Evolutionary conservation across 345 rosid genomes (phyloP).

Genomic region (Boechera divaricarpa): DNA sequence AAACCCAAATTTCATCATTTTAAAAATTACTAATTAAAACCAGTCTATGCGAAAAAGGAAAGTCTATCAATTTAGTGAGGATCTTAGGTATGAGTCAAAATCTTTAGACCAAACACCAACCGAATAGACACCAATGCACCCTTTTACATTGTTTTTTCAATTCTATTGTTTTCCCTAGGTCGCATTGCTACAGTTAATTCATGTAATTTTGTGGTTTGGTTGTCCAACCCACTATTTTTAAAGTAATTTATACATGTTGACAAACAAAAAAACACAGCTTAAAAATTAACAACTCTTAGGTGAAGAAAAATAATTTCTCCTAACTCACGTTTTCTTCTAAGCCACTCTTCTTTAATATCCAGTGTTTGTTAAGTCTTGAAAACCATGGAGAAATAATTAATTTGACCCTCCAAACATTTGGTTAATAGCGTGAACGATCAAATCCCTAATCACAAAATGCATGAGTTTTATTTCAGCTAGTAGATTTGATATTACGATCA

Average conservation of each 20-base stretch:
- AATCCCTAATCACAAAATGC: background rate
- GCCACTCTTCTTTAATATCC: background rate
- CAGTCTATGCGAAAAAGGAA: too few relatives aligned
- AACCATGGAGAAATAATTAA: background rate
- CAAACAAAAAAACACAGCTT: too few relatives aligned
- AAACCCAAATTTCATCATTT: too few relatives aligned
- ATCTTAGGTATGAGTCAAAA: conserved; percentile 25
- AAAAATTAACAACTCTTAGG: conserved; percentile 5
- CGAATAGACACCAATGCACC: background rate
- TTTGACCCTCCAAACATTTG: background rate
- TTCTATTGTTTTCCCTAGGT: background rate
- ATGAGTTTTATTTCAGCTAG: background rate
- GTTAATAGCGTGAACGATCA: background rate
- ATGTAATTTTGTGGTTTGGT: background rate
- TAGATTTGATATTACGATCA: background rate
- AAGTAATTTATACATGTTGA: too few relatives aligned
- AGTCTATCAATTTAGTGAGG: conserved; percentile 6
- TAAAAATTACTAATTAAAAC: too few relatives aligned
- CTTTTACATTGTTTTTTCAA: background rate
- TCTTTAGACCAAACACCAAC: background rate
- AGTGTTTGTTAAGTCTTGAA: background rate
- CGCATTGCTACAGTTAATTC: background rate
- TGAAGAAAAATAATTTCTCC: background rate
- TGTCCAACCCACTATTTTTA: too few relatives aligned
- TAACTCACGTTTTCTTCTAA: background rate